These are phyloP conservation scores for Bocquillonia castaneifolia DNA, from an alignment of 441 rosid genomes.

Conservation along the genomic window DNA sequence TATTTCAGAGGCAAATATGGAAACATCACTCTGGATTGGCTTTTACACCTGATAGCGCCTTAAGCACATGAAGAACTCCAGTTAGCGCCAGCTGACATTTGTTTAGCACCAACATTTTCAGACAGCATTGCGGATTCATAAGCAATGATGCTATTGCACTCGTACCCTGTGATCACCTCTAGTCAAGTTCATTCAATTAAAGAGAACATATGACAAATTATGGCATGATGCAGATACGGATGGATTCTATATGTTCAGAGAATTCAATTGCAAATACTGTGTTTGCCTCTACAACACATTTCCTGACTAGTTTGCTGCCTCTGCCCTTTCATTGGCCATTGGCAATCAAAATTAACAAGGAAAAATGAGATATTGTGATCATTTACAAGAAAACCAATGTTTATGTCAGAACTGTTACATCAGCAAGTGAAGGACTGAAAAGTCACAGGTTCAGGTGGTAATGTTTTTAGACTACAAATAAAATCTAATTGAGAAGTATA, in stretches of 20 bases:
- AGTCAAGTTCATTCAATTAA: constrained; percentile 11
- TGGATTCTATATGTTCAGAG: background rate
- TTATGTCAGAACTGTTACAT: background rate
- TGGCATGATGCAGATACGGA: background rate
- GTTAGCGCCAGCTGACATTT: constrained; percentile 71
- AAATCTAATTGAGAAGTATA: background rate
- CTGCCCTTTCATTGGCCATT: background rate
- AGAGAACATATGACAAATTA: background rate
- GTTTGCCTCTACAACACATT: background rate
- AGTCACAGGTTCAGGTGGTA: background rate
- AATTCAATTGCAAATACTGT: background rate
- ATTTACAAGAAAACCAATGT: background rate
- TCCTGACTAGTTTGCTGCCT: background rate
- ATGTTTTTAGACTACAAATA: background rate
- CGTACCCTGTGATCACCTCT: constrained; percentile 50
- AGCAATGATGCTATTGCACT: constrained; percentile 57
- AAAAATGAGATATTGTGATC: background rate
- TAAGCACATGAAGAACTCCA: constrained; percentile 62
- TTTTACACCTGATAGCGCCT: constrained; percentile 64
- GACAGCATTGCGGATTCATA: constrained; percentile 48
- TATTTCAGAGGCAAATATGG: background rate
- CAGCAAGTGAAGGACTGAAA: background rate
- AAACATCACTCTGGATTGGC: constrained; percentile 2
- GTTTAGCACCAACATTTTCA: constrained; percentile 55
- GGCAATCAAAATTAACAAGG: background rate